Base-by-base conservation (phyloP, 306 rosid species). In the Morella rubra region DNA sequence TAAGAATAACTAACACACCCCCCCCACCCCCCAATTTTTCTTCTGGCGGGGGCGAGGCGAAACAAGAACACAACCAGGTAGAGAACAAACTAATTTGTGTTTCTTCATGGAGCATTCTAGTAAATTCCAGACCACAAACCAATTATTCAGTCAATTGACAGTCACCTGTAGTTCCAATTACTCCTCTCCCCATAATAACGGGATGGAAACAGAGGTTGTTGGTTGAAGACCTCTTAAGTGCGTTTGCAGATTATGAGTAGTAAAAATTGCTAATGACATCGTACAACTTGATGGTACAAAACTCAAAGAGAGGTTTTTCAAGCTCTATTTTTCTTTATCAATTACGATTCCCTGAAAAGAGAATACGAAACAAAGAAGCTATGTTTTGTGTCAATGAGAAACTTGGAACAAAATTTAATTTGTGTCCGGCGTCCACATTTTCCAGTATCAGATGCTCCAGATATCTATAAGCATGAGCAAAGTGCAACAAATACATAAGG, bases 221-320 rank as follows among this genome's bases (percentile, higher is more conserved):
- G 61, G 32, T n/a, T 55, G 27, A 55, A 19, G 61, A 55, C 22
- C 61, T 19, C 32, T 7, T 32, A 4, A 19, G 27, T 19, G 32
- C 58, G 6, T 55, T 9, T 2, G 40, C 22, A 3, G 8, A 58
- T 22, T 71, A 19, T 10, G 53, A 40, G 67, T 61, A 45, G 59
- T 58, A 3, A 76, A 51, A 44, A 64, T 44, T 52, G 55, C 32
- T 8, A 37, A 15, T 52, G 2, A 60, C 46, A 41, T 58, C 19
- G 45, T 64, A 19, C 46, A 59, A 79, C 51, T 18, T 68, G 46
- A 67, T 41, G 68, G 2, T 64, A 44, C 27, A 69, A 45, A 68
- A 20, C 10, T 46, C 37, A 27, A n/a, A 42, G 0, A 18, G 18
- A 44, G 19, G 60, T 44, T 37, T 42, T 3, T 53, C 73, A 69